phyloP scores from a whole-genome alignment of 805 yeast species.

The Wickerhamiella shivajii region DNA sequence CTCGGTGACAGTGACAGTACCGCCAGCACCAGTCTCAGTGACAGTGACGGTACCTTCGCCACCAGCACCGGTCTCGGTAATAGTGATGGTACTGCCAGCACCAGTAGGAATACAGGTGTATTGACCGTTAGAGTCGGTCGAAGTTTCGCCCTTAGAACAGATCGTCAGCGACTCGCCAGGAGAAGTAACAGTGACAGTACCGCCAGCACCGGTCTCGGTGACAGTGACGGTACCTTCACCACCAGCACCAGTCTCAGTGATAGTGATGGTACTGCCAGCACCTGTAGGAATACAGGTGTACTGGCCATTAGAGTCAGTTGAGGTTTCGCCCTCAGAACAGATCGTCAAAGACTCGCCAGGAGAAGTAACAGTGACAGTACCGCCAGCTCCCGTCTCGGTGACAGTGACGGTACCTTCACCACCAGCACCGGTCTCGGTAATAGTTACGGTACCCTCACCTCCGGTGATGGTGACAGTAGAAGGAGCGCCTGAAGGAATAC shows the following conservation, averaged over 20 bases:
- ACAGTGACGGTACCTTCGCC: constrained; percentile 7
- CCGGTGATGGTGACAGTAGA: constrained; percentile 7
- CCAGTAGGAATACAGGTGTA: constrained; percentile 5
- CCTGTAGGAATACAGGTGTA: constrained; percentile 9
- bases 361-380: constrained; percentile 14
- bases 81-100: constrained; percentile 7
- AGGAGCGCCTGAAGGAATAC: constrained; percentile 4
- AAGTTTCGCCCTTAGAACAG: constrained; percentile 2
- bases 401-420: constrained; percentile 17
- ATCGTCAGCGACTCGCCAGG: constrained; percentile 8
- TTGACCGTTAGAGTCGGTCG: neutral
- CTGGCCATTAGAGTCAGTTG: constrained; percentile 1
- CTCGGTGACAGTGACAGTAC: constrained; percentile 1
- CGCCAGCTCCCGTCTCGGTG: constrained; percentile 11
- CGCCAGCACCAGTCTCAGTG: constrained; percentile 3
- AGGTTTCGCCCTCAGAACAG: neutral
- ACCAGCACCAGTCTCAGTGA: constrained; percentile 14
- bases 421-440: constrained; percentile 13
- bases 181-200: constrained; percentile 10
- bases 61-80: constrained; percentile 9
- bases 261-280: constrained; percentile 3
- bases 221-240: constrained; percentile 12
- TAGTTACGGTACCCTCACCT: constrained; percentile 12
- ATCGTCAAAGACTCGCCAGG: constrained; percentile 11
- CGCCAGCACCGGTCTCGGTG: constrained; percentile 10